A percentile compares a stretch with the other conserved stretches of the same genome.
Conservation (phyloP, 2,329 filamentous ascomycete genomes). For the Diplodia mutila region DNA sequence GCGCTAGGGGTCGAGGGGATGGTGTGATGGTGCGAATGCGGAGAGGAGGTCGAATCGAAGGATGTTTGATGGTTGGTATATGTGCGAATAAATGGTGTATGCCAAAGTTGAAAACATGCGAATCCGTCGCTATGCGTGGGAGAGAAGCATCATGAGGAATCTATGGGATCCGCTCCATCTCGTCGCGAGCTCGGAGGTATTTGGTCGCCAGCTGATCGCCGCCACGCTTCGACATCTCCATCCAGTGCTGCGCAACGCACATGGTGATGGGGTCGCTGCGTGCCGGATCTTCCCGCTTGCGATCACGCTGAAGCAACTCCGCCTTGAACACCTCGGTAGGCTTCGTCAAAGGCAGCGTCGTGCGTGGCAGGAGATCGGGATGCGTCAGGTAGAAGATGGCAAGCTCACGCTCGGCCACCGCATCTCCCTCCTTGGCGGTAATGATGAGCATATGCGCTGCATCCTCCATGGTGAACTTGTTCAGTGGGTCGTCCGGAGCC, state of each 20-base stretch:
- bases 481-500: slow-evolving; percentile 46
- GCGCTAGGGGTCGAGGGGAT: not conserved
- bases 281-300: slow-evolving; percentile 59
- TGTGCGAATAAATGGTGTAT: slow-evolving; percentile 20
- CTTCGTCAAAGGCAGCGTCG: slow-evolving; percentile 81
- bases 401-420: slow-evolving; percentile 88
- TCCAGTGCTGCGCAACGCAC: slow-evolving; percentile 96
- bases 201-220: slow-evolving; percentile 83
- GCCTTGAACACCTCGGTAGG: slow-evolving; percentile 90
- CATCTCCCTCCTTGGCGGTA: slow-evolving; percentile 87
- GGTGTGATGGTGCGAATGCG: not conserved
- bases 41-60: slow-evolving; percentile 11
- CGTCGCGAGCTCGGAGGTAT: slow-evolving; percentile 74
- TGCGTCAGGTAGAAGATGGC: slow-evolving; percentile 92
- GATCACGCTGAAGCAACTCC: slow-evolving; percentile 71
- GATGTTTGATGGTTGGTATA: not conserved
- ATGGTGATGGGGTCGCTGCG: slow-evolving; percentile 84
- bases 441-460: slow-evolving; percentile 90
- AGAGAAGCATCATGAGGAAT: slow-evolving; percentile 8
- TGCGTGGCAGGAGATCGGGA: slow-evolving; percentile 78
- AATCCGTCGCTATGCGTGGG: slow-evolving; percentile 20
- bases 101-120: slow-evolving; percentile 4
- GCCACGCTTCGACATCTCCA: slow-evolving; percentile 85
- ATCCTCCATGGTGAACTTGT: slow-evolving; percentile 74
- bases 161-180: slow-evolving; percentile 63